Evolutionary conservation across 2,329 filamentous ascomycete genomes (phyloP), one percentile per base, ranked within the genome.

Genomic region (Pezicula rhizophila): DNA sequence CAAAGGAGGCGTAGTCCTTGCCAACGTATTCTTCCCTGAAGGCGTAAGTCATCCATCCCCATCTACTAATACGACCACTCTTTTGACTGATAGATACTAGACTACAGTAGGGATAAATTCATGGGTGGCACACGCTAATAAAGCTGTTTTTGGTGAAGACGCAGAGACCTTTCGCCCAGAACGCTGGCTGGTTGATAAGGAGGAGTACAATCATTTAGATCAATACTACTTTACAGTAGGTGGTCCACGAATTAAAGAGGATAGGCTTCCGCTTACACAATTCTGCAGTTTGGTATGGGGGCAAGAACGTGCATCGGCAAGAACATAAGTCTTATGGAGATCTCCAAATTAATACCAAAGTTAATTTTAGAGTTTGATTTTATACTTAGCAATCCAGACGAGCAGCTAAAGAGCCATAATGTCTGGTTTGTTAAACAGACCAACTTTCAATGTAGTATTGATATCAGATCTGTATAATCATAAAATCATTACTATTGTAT

Each of bases 121-220:
- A 7, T 62, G 57, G 58, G 63, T 63, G 14, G 55, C 60, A 1
- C 63, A 66, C 50, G 68, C 70, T 0, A 67, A 74, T 4, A 64
- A 68, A 0, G 68, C 74, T 42, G 57, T 78, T 8, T 79, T 73
- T 47, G 76, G 76, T 2, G 43, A 60, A 1, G 73, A 78, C 50
- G 73, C 73, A 2, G 68, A 75, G 35, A 49, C 53, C 0, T 79
- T 75, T 59, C 60, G 72, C 3, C 76, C 76, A 0, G 74, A 78
- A 56, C 59, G 75, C 14, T 79, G 76, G 76, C 58, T 76, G 2
- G 37, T 50, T 44, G 6, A 25, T 8, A 18, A 33, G 11, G 41
- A 49, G 40, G 52, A 47, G 14, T n/a, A n/a, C n/a, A n/a, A n/a
- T n/a, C n/a, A n/a, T n/a, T n/a, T n/a, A n/a, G n/a, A n/a, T 8